Conservation (phyloP, 169 alveolate genomes). For the Plasmodium berghei region DNA sequence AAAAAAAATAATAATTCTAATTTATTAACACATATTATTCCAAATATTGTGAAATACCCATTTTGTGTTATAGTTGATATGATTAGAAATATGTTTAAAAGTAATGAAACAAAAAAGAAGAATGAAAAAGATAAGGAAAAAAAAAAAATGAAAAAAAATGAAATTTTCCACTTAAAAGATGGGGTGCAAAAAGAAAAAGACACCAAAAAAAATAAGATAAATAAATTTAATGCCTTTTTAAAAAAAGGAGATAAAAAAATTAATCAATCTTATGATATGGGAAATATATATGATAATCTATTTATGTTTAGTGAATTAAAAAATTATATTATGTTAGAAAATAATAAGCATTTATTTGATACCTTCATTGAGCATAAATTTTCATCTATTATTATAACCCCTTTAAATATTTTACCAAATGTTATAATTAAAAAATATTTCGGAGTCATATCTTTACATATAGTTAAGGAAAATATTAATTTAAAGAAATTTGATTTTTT, state of each 20-base stretch:
- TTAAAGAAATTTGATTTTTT: constrained; percentile 63
- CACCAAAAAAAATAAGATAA: constrained; percentile 11
- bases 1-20: neutral
- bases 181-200: constrained; percentile 7
- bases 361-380: constrained; percentile 26
- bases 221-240: constrained; percentile 24
- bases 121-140: neutral
- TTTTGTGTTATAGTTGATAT: neutral
- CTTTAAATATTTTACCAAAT: constrained; percentile 53
- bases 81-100: neutral
- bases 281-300: constrained; percentile 19
- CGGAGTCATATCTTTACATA: constrained; percentile 70
- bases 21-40: neutral
- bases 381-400: constrained; percentile 68
- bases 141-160: no score
- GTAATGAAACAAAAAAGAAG: neutral
- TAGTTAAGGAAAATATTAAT: constrained; percentile 54
- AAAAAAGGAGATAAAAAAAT: constrained; percentile 37
- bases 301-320: constrained; percentile 48
- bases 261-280: neutral
- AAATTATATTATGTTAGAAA: constrained; percentile 47
- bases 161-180: neutral
- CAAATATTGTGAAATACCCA: neutral
- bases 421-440: constrained; percentile 70
- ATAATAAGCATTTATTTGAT: constrained; percentile 37